These are phyloP conservation scores for Aspergillus haitiensis DNA, from an alignment of 495 filamentous ascomycete species.

Conservation along the genomic window DNA sequence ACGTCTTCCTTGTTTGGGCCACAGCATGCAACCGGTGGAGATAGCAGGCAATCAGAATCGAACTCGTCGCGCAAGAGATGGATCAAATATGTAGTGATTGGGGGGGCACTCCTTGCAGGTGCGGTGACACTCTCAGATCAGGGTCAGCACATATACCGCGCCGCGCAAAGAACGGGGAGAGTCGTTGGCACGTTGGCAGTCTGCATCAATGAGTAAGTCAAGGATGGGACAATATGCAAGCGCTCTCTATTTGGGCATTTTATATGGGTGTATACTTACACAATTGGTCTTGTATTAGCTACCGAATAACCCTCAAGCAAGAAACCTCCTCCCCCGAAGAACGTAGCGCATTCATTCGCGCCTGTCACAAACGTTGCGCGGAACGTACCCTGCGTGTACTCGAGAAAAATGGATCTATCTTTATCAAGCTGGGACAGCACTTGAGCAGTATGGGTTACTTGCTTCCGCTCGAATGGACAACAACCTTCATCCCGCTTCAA, in stretches of 20 bases:
- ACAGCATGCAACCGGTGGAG: conserved; percentile 19
- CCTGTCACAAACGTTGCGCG: conserved; percentile 92
- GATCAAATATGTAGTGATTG: conserved; percentile 52
- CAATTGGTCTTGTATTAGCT: conserved; percentile 53
- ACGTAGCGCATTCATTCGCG: conserved; percentile 63
- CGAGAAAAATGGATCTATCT: conserved; percentile 95
- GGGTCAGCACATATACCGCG: conserved; percentile 68
- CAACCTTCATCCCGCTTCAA: conserved; percentile 93
- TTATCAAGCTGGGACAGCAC: conserved; percentile 97
- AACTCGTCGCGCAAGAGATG: conserved; percentile 30
- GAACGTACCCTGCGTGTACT: conserved; percentile 80
- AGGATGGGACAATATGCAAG: background rate
- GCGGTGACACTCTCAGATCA: conserved; percentile 69
- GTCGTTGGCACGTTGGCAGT: conserved; percentile 74
- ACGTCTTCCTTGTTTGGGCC: conserved; percentile 22
- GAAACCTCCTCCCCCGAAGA: conserved; percentile 60
- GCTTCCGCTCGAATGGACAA: conserved; percentile 90
- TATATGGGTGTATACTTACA: conserved; percentile 9
- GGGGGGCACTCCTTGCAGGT: conserved; percentile 55
- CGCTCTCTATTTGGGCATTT: background rate
- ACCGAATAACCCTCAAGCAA: conserved; percentile 75
- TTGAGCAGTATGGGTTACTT: conserved; percentile 96
- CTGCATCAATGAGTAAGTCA: conserved; percentile 85
- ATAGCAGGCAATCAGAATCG: conserved; percentile 18
- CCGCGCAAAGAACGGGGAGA: conserved; percentile 73